Base-by-base conservation (phyloP, 2,329 filamentous ascomycete genomes). In the Epicoccum nigrum region DNA sequence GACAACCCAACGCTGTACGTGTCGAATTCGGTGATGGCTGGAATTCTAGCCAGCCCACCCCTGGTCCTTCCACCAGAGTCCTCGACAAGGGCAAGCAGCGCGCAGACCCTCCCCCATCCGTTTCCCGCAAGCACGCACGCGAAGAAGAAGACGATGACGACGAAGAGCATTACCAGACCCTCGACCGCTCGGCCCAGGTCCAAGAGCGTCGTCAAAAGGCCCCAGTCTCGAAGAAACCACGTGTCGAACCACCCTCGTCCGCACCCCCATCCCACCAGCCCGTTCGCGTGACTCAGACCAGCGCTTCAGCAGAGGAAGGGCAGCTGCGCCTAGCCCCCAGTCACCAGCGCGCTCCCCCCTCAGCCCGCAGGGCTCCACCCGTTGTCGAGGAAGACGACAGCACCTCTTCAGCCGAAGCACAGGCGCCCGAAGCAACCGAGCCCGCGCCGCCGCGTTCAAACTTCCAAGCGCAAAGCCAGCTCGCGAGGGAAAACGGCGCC, bases 101-200 rank as follows among this genome's bases (percentile, higher is more conserved):
- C 45, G 50, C 61, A 17, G 57, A 59, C 6, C 50, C 58, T 13
- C 58, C 54, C n/a, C 48, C 71, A 45, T 55, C 42, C 0, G 32
- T 33, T 9, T 33, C 44, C 4, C 56, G 60, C 55, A 66, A 67
- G 52, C 54, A 64, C 40, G 41, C 43, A 51, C 48, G 65, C 47
- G n/a, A 16, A 31, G 37, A 42, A 6, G 17, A 19, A 7, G 70
- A 67, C 9, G 59, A 63, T 1, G 68, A 64, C 3, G 73, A 73
- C 2, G 67, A 63, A 2, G 73, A 73, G 3, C 78, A 71, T 1
- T 82, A 81, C 50, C 74, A 79, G 31, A 65, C 64, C 2, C 70
- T 74, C 41, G 62, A 62, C 6, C 75, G 76, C 11, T 62, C 65
- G 7, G 56, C 63, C 3, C 65, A 69, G n/a, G 53, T 71, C 6